These are phyloP conservation scores for Melampsora americana DNA, from an alignment of 1,284 basidiomycete genomes.

Conservation along the genomic window DNA sequence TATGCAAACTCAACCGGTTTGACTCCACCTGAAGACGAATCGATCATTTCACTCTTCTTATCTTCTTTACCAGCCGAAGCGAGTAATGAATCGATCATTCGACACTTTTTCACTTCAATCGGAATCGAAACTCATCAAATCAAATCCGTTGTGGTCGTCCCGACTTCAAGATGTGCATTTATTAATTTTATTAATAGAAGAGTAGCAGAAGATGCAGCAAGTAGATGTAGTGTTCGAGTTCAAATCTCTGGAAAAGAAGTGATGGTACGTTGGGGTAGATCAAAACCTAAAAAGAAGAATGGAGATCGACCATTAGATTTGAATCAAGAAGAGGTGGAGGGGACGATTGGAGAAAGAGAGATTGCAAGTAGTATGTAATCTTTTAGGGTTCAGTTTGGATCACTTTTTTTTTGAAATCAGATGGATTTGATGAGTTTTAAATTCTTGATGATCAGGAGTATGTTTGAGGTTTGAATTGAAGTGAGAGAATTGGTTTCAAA, in stretches of 20 bases:
- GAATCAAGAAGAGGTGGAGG: background rate
- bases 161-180: slow-evolving; percentile 86
- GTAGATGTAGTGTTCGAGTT: slow-evolving; percentile 79
- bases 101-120: slow-evolving; percentile 72
- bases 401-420: too few relatives aligned
- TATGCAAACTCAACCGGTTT: slow-evolving; percentile 76
- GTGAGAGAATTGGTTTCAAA: too few relatives aligned
- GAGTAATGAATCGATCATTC: slow-evolving; percentile 69
- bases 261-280: slow-evolving; percentile 74
- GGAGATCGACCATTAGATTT: background rate
- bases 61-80: slow-evolving; percentile 72
- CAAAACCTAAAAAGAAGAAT: slow-evolving; percentile 62
- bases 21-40: slow-evolving; percentile 79
- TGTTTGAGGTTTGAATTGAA: too few relatives aligned
- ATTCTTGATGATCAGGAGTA: too few relatives aligned
- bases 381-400: too few relatives aligned
- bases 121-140: slow-evolving; percentile 67
- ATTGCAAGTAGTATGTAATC: slow-evolving; percentile 43
- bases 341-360: slow-evolving; percentile 32
- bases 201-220: slow-evolving; percentile 78
- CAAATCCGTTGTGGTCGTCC: slow-evolving; percentile 79
- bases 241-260: slow-evolving; percentile 74
- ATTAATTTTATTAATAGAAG: slow-evolving; percentile 81
- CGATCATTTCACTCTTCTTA: slow-evolving; percentile 82
- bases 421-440: too few relatives aligned